Conservation (phyloP, 139 green algal genomes). For the Asterochloris erici region DNA sequence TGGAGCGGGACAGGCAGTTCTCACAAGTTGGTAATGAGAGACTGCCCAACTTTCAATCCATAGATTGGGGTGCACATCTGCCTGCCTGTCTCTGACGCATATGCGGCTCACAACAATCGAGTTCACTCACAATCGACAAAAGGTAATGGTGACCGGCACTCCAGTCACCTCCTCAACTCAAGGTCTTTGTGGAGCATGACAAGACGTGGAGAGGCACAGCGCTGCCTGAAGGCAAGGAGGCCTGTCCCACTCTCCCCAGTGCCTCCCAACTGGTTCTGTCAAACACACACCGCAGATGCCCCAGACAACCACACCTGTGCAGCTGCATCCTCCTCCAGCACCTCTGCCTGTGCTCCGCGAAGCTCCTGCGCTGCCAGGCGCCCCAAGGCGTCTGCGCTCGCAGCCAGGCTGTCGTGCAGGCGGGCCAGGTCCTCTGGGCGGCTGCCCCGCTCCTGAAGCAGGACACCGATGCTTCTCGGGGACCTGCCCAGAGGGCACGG, state of each 20-base stretch:
- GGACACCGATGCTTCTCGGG: not conserved
- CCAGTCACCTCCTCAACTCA: not conserved
- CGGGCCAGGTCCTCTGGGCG: conserved; percentile 67
- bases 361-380: conserved; percentile 49
- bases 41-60: too few relatives aligned
- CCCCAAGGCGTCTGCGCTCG: conserved; percentile 49
- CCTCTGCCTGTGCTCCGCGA: conserved; percentile 54
- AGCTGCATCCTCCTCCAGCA: conserved; percentile 46
- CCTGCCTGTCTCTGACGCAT: too few relatives aligned
- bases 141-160: too few relatives aligned
- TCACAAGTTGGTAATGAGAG: too few relatives aligned
- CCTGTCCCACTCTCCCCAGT: not conserved
- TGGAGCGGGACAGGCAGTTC: too few relatives aligned
- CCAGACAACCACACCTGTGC: conserved; percentile 19
- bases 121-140: too few relatives aligned
- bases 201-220: not conserved
- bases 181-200: not conserved
- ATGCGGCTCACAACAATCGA: too few relatives aligned
- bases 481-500: not conserved
- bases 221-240: not conserved
- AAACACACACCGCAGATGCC: not conserved
- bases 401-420: conserved; percentile 41
- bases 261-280: not conserved
- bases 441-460: conserved; percentile 36
- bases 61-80: too few relatives aligned